Base-by-base conservation (phyloP, 345 rosid species). In the Luvunga scandens region DNA sequence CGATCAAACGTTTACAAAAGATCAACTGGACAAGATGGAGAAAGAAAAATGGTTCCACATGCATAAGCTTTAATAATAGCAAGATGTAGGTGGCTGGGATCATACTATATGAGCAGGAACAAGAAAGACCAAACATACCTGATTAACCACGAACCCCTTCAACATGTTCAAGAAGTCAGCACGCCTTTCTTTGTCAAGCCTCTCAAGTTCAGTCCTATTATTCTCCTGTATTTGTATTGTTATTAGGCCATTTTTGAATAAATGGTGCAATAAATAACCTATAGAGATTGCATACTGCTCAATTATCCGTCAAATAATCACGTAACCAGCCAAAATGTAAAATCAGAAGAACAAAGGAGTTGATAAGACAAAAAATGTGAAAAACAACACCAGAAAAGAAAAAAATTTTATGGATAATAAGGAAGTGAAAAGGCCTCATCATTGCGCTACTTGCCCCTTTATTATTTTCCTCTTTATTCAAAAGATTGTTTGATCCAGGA, bases 141-240 rank as follows among this genome's bases (percentile, higher is more conserved):
- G 99, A 83, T 88, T 95, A 78, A 82, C 89, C 74, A 92, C 98
- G 88, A 92, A 91, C 34, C 99, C 99, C 81, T 91, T 93, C 87
- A 93, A 77, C 99, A 93, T 95, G 89, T 85, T 92, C 83, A 88
- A 81, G 80, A 93, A 91, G 87, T 93, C 99, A 0, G 88, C 83
- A 9, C 83, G 91, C 79, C 97, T 92, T 89, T 93, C 98, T 71
- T 80, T 84, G 75, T 89, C 95, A 61, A 96, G 87, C 92, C 99
- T 89, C 82, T 93, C 97, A 73, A 92, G 90, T 84, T 96, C 99
- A 71, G 55, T 85, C 90, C 84, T 68, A 82, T 96, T 96, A 80
- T 92, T 92, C 84, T 91, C 98, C 99, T 93, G 92, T 67, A 84
- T 77, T 71, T 48, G 28, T 25, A 67, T 55, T 69, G 53, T 61